Evolutionary conservation across 164 flowering plant species (phyloP).

Genomic region (Vitis rotundifolia): DNA sequence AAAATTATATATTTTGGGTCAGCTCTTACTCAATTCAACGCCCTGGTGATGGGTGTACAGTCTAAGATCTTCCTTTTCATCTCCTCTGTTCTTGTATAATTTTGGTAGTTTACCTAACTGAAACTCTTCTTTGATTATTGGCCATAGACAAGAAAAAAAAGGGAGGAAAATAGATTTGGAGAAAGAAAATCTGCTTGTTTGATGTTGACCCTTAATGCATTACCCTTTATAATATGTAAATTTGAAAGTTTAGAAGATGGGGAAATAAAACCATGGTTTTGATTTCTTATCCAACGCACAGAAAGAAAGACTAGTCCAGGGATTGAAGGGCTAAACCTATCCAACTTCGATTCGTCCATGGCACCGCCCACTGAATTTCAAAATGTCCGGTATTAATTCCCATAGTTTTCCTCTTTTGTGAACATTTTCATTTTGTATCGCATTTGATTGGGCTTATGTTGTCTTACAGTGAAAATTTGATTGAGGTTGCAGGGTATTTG

Average conservation of each 20-base stretch:
- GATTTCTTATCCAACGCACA: slow-evolving; percentile 36
- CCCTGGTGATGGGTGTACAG: not conserved
- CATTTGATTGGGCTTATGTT: not conserved
- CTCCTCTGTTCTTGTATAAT: not conserved
- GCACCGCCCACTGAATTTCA: slow-evolving; percentile 40
- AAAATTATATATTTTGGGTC: not conserved
- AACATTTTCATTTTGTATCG: not conserved
- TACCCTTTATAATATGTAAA: slow-evolving; percentile 1
- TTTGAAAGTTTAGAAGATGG: not conserved
- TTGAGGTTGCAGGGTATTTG: slow-evolving; percentile 60
- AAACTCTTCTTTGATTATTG: slow-evolving; percentile 4
- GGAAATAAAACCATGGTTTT: slow-evolving; percentile 9
- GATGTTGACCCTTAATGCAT: slow-evolving; percentile 11
- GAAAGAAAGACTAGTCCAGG: slow-evolving; percentile 54
- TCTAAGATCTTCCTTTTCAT: slow-evolving; percentile 11
- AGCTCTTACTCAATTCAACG: not conserved
- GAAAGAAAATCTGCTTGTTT: not conserved
- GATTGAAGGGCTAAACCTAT: slow-evolving; percentile 60
- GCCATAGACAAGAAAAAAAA: not conserved
- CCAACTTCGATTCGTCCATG: slow-evolving; percentile 52
- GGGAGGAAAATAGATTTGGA: not conserved
- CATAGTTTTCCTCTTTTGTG: not conserved
- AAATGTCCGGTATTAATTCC: slow-evolving; percentile 50
- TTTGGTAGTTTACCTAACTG: slow-evolving; percentile 69
- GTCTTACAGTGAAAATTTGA: not conserved